These are phyloP conservation scores for Lepidium sativum DNA, from an alignment of 345 rosid genomes.

Conservation along the genomic window DNA sequence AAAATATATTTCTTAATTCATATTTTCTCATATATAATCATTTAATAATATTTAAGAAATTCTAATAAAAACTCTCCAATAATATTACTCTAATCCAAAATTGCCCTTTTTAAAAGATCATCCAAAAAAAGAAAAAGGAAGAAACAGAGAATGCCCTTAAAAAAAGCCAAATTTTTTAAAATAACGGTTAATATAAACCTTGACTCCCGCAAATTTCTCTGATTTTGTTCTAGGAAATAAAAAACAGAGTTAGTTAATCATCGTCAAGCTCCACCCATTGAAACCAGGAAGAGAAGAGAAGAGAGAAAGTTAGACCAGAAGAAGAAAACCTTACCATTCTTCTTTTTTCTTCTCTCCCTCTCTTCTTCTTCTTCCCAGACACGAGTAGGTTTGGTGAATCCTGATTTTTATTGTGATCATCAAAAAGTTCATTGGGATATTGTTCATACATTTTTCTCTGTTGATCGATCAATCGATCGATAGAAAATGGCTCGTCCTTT, in stretches of 20 bases:
- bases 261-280: neutral
- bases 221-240: neutral
- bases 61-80: too few relatives aligned
- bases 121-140: neutral
- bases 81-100: too few relatives aligned
- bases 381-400: conserved; percentile 7
- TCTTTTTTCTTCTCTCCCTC: conserved; percentile 8
- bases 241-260: neutral
- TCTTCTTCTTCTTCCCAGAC: conserved; percentile 25
- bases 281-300: conserved; percentile 26
- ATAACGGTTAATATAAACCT: conserved; percentile 13
- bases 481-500: conserved; percentile 25
- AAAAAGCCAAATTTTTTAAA: neutral
- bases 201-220: conserved; percentile 13
- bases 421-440: neutral
- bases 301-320: conserved; percentile 4
- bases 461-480: neutral
- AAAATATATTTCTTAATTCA: too few relatives aligned
- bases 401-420: neutral
- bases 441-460: neutral
- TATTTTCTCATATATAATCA: too few relatives aligned
- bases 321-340: neutral
- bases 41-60: too few relatives aligned
- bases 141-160: conserved; percentile 5
- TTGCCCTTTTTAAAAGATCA: too few relatives aligned